Percentiles rank a stretch among this genome's conserved stretches.
phyloP scores from a whole-genome alignment of 2,329 filamentous ascomycete genomes.

The Ascochyta koolunga region DNA sequence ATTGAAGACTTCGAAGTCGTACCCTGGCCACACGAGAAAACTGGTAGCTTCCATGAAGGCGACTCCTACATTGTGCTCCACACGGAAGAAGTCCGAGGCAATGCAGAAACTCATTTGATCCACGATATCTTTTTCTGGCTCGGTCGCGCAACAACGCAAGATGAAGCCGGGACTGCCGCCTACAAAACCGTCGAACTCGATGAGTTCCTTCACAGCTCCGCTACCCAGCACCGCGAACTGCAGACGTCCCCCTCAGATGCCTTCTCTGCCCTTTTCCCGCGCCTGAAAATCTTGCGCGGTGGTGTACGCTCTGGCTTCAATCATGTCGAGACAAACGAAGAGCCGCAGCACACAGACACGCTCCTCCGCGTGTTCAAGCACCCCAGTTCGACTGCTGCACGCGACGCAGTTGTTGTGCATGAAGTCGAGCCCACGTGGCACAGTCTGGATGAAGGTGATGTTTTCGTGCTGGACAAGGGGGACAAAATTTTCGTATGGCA shows the following conservation, averaged over 20 bases:
- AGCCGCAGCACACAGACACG: constrained; percentile 55
- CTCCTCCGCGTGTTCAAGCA: constrained; percentile 70
- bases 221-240: constrained; percentile 69
- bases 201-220: constrained; percentile 67
- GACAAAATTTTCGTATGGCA: constrained; percentile 75
- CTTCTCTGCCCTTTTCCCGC: constrained; percentile 66
- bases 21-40: constrained; percentile 62
- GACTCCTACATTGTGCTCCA: constrained; percentile 72
- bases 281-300: constrained; percentile 64
- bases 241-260: constrained; percentile 64
- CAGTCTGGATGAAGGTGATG: constrained; percentile 69
- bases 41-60: constrained; percentile 69
- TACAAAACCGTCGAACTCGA: constrained; percentile 76
- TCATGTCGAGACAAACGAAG: constrained; percentile 61
- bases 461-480: constrained; percentile 68
- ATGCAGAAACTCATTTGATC: constrained; percentile 20
- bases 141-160: constrained; percentile 68
- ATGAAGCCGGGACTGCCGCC: constrained; percentile 71
- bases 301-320: constrained; percentile 68
- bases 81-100: constrained; percentile 59
- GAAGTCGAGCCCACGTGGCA: constrained; percentile 67
- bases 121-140: constrained; percentile 77
- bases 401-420: constrained; percentile 62
- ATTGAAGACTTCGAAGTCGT: constrained; percentile 71
- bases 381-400: constrained; percentile 50